Evolutionary conservation across 2,329 filamentous ascomycete species (phyloP).

Genomic region (Trichoderma oligosporum): DNA sequence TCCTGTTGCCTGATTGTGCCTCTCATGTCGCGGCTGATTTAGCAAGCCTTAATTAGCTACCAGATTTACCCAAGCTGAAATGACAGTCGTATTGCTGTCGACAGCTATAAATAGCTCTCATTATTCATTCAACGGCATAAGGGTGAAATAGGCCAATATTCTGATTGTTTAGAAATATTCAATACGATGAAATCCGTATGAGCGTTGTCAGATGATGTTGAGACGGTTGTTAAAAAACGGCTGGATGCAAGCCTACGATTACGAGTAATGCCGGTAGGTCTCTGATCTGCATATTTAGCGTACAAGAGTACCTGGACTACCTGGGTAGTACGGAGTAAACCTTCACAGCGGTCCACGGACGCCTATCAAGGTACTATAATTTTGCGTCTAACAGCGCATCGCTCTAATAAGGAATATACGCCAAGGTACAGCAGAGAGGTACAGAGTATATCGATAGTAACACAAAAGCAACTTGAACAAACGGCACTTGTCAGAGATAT

Average conservation of each 20-base stretch:
- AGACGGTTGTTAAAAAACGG: background rate
- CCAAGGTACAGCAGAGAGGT: background rate
- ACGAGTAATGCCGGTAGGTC: too few relatives aligned
- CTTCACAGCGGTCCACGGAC: background rate
- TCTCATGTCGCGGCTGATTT: constrained; percentile 22
- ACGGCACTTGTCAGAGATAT: too few relatives aligned
- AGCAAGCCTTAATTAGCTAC: constrained; percentile 2
- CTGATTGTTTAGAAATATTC: background rate
- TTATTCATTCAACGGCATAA: constrained; percentile 10
- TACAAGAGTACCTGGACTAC: constrained; percentile 1
- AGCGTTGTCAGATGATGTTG: constrained; percentile 12
- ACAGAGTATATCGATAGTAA: background rate
- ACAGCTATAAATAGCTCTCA: constrained; percentile 8
- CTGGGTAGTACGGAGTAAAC: too few relatives aligned
- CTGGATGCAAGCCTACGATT: constrained; percentile 4
- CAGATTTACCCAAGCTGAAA: background rate
- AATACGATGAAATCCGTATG: background rate
- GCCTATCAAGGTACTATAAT: constrained; percentile 4
- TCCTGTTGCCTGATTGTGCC: constrained; percentile 23
- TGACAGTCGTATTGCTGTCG: constrained; percentile 12
- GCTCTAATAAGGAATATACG: background rate
- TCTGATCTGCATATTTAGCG: background rate
- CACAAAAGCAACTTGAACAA: too few relatives aligned
- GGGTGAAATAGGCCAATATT: background rate
- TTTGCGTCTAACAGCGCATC: background rate